Conservation (phyloP, 495 filamentous ascomycete species). For the Penicillium psychrofluorescens region DNA sequence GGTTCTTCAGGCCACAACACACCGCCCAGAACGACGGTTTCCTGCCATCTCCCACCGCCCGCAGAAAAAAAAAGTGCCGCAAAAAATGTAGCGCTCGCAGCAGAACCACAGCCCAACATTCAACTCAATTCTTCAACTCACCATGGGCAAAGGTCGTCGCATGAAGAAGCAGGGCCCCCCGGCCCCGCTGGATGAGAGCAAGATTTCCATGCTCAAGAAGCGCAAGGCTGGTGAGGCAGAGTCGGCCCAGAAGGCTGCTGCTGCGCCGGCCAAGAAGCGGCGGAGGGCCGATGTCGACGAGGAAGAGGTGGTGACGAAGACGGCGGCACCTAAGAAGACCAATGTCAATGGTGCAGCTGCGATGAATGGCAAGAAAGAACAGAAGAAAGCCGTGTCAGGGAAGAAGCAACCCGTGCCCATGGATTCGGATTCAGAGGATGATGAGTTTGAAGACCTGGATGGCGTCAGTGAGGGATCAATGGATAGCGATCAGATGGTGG, state of each 20-base stretch:
- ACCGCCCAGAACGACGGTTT: background rate
- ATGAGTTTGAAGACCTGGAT: conserved; percentile 49
- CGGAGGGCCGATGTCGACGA: conserved; percentile 46
- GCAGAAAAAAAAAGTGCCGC: conserved; percentile 24
- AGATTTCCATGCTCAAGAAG: conserved; percentile 65
- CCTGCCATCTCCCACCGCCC: conserved; percentile 28
- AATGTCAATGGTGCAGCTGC: conserved; percentile 22
- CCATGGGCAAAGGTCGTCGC: conserved; percentile 83
- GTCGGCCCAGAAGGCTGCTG: conserved; percentile 24
- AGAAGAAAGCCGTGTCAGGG: conserved; percentile 32
- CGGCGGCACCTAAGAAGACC: conserved; percentile 33
- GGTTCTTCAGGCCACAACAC: too few relatives aligned
- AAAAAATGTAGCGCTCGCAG: conserved; percentile 18
- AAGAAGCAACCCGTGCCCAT: conserved; percentile 38
- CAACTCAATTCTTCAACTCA: conserved; percentile 21
- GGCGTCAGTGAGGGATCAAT: conserved; percentile 38
- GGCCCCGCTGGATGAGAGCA: conserved; percentile 70
- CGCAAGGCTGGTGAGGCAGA: conserved; percentile 59
- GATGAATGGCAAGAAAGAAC: conserved; percentile 13
- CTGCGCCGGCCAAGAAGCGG: conserved; percentile 58
- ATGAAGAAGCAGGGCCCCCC: conserved; percentile 95
- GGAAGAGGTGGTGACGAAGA: conserved; percentile 19
- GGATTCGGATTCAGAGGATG: conserved; percentile 36
- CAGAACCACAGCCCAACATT: conserved; percentile 9
- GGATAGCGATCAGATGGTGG: conserved; percentile 47